A percentile compares a stretch with the other conserved stretches of the same genome.
Evolutionary conservation across 2,329 filamentous ascomycete species (phyloP).

Genomic region (Aspergillus calidoustus): DNA sequence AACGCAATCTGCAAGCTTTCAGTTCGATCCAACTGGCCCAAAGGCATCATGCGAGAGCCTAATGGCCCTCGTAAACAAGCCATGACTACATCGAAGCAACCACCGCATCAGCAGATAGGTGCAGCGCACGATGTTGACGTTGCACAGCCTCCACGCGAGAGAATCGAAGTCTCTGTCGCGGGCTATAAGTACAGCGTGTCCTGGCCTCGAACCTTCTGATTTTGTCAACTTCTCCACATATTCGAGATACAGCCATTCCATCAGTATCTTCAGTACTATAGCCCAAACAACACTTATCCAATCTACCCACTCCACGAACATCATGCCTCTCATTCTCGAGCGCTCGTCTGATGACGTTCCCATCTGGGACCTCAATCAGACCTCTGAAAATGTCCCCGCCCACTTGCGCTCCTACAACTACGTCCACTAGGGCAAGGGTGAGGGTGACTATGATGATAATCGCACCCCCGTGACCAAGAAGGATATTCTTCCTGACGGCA

Average conservation of each 20-base stretch:
- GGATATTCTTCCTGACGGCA: constrained; percentile 4
- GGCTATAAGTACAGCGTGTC: background rate
- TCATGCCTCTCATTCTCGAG: constrained; percentile 6
- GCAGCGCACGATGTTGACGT: background rate
- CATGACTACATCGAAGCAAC: background rate
- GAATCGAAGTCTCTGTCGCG: background rate
- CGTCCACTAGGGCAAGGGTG: background rate
- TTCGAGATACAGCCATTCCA: background rate
- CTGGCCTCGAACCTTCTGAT: background rate
- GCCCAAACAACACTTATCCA: background rate
- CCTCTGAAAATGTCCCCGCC: background rate
- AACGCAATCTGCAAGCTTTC: background rate
- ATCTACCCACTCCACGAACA: background rate
- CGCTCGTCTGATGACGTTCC: background rate
- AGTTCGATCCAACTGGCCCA: background rate
- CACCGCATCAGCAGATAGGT: background rate
- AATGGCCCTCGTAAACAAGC: background rate
- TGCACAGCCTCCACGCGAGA: background rate
- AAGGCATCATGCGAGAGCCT: background rate
- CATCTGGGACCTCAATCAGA: background rate
- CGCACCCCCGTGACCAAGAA: background rate
- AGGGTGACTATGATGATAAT: background rate
- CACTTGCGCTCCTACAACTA: background rate
- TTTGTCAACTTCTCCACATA: background rate
- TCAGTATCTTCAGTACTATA: background rate